Conservation (phyloP, 257 asterid species). For the Prunella vulgaris region DNA sequence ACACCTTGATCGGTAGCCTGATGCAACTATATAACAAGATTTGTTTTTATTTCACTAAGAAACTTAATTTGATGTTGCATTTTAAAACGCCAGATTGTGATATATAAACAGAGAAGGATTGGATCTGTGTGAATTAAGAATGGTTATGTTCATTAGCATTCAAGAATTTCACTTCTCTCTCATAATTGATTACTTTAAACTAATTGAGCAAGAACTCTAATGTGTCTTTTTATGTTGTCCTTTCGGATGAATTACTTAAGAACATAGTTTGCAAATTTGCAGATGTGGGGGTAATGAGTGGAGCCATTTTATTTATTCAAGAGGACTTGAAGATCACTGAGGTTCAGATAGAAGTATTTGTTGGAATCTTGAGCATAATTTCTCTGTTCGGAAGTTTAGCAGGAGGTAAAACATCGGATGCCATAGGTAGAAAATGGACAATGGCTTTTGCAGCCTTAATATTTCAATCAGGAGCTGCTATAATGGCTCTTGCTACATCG, state of each 20-base stretch:
- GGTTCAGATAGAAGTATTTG: constrained; percentile 53
- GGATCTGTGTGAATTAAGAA: not conserved
- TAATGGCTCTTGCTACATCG: constrained; percentile 54
- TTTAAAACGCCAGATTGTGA: not conserved
- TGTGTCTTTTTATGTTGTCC: not conserved
- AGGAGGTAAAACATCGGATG: constrained; percentile 63
- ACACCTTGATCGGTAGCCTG: no score
- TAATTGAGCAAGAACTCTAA: not conserved
- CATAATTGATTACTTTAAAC: no score
- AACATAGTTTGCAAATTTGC: constrained; percentile 4
- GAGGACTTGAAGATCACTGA: constrained; percentile 54
- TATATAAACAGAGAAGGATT: not conserved
- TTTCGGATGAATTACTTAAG: not conserved
- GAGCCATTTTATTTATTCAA: constrained; percentile 58
- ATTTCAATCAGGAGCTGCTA: constrained; percentile 51
- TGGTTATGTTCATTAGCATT: not conserved
- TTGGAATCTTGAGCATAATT: constrained; percentile 56
- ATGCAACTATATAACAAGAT: not conserved
- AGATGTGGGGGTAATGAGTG: constrained; percentile 85
- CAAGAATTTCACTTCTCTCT: no score
- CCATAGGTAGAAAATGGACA: constrained; percentile 66
- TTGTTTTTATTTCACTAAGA: not conserved
- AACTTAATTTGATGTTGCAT: not conserved
- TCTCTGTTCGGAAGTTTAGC: constrained; percentile 59
- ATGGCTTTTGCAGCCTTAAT: constrained; percentile 56